Base-by-base conservation (phyloP, 176 grass and related monocot genomes). In the Guadua angustifolia region DNA sequence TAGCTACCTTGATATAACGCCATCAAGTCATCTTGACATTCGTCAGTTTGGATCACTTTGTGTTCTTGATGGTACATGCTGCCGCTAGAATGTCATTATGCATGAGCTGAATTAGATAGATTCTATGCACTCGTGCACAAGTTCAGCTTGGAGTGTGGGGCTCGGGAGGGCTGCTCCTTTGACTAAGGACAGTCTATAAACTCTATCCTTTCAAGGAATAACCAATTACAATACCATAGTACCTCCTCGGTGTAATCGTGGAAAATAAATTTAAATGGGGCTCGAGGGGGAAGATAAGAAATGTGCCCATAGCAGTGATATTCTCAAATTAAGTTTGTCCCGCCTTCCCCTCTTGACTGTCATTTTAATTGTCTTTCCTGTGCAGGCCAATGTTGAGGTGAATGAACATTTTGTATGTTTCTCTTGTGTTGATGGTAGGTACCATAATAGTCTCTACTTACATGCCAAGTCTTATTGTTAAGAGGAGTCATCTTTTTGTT, bases 331-430 rank as follows among this genome's bases (percentile, higher is more conserved):
- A n/a, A 3, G 62, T 39, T 71, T 89, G 22, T 52, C 3, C 45
- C 44, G 60, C 50, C 35, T 55, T 10, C 26, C 2, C 8, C 1
- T 55, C 3, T 77, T 66, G 22, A 62, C 24, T 62, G 22, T 68
- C 22, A 53, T 85, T 33, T 21, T 63, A 83, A 59, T 39, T 51
- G 21, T 52, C 61, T 45, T 83, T 49, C 72, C 58, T 76, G 7
- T 83, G 74, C 82, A 98, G 96, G 89, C 85, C 35, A 92, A 79
- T 87, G 83, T 89, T 75, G 83, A 95, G 69, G 96, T 98, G 19
- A 81, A 92, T 32, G 91, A 95, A 71, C 96, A 98, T 84, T 98
- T 94, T 87, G 91, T 95, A 74, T 98, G 96, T 83, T 98, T 95
- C 83, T 94, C 96, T 38, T 98, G 93, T 89, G 87, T 95, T 84